Conservation (phyloP, 768 basidiomycete genomes). For the Macrolepiota fuliginosa region DNA sequence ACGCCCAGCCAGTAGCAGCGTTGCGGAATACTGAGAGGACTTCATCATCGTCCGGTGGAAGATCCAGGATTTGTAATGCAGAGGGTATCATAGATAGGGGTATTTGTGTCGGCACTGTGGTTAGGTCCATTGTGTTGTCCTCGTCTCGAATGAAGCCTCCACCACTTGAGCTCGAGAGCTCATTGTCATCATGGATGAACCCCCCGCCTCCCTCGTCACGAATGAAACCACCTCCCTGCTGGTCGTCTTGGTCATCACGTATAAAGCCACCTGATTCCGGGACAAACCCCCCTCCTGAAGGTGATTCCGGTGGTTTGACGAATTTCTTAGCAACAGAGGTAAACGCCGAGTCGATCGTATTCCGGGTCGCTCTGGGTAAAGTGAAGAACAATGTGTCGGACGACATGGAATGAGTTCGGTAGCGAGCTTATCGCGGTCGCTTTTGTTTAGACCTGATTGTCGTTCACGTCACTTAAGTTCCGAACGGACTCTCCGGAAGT, state of each 20-base stretch:
- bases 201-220: constrained; percentile 15
- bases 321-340: neutral
- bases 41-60: constrained; percentile 72
- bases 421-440: neutral
- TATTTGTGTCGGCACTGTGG: constrained; percentile 31
- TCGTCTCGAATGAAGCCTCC: constrained; percentile 32
- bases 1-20: constrained; percentile 72
- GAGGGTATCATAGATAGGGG: constrained; percentile 54
- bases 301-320: neutral
- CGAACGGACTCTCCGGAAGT: no score
- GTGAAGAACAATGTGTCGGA: constrained; percentile 10
- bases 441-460: neutral
- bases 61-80: constrained; percentile 61
- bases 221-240: constrained; percentile 18
- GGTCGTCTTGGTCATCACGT: constrained; percentile 10
- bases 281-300: neutral
- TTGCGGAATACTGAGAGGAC: constrained; percentile 71
- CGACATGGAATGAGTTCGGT: neutral
- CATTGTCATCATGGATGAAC: constrained; percentile 14
- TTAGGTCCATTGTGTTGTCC: constrained; percentile 13
- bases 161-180: constrained; percentile 6
- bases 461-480: neutral
- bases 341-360: constrained; percentile 15
- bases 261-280: constrained; percentile 6
- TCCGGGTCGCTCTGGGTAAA: constrained; percentile 1